phyloP scores from a whole-genome alignment of 1,284 basidiomycete genomes.

The Polyporus tsugae region DNA sequence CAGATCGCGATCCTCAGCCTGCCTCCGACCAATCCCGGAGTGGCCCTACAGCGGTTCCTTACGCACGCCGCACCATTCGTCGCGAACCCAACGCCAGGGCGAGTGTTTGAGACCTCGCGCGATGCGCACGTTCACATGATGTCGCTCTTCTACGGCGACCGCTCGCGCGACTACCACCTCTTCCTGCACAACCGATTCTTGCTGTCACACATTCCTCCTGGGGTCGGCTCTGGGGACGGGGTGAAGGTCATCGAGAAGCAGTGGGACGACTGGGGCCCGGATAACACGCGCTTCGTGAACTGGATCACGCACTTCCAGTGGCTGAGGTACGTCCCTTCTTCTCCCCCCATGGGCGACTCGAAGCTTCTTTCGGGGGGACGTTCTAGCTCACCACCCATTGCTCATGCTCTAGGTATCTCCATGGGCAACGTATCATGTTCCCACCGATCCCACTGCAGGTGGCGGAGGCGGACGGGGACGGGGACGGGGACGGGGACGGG shows the following conservation, averaged over 20 bases:
- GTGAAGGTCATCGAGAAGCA: slow-evolving; percentile 11
- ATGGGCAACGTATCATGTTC: slow-evolving; percentile 51
- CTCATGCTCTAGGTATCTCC: slow-evolving; percentile 49
- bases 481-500: slow-evolving; percentile 1
- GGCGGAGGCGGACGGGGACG: slow-evolving; percentile 9
- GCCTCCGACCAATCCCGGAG: slow-evolving; percentile 37
- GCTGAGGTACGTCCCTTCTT: slow-evolving; percentile 29
- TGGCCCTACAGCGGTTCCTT: slow-evolving; percentile 26
- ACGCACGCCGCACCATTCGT: slow-evolving; percentile 49
- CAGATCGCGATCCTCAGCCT: slow-evolving; percentile 46
- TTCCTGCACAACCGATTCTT: slow-evolving; percentile 51
- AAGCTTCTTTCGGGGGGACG: not conserved
- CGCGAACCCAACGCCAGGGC: slow-evolving; percentile 39
- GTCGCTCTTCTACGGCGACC: slow-evolving; percentile 45
- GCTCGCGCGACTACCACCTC: slow-evolving; percentile 38
- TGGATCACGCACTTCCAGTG: slow-evolving; percentile 38
- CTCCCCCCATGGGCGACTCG: slow-evolving; percentile 5
- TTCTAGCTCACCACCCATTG: not conserved
- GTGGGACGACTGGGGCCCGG: slow-evolving; percentile 52
- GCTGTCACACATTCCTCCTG: slow-evolving; percentile 39
- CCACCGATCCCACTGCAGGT: slow-evolving; percentile 27
- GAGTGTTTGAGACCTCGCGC: slow-evolving; percentile 48
- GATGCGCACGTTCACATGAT: slow-evolving; percentile 55
- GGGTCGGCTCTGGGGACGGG: slow-evolving; percentile 1
- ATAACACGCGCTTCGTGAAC: slow-evolving; percentile 49